Base-by-base conservation (phyloP, 108 stramenopile species). In the Pseudonitzschia pungens region DNA sequence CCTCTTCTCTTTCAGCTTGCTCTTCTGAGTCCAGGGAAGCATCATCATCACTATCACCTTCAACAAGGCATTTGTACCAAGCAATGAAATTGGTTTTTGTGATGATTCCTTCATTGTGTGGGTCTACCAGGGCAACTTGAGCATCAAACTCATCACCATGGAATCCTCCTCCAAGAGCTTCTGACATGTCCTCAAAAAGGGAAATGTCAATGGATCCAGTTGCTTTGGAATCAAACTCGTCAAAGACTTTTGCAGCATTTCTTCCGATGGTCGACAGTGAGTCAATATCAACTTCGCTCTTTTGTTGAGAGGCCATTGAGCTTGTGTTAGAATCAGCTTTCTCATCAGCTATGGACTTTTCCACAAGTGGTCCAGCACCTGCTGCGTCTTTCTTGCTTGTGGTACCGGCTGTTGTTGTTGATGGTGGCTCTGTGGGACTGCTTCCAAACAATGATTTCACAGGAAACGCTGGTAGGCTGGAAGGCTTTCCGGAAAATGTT, bases 121-220 rank as follows among this genome's bases (percentile, higher is more conserved):
- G 84, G 56, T 90, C 91, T 14, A 92, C 75, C 12, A 85, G 15
- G 40, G 65, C 62, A 1, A 89, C 69, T 72, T 95, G 92, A 12
- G 70, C 79, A 21, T 93, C 85, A 20, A 82, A 57, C 66, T 93
- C 95, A 20, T 91, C 91, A 4, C 95, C 95, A 75, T 91, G 80
- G 70, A 96, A 93, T 42, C 91, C 92, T 57, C 92, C 94, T 26
- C 94, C 91, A 42, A 93, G 70, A 32, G 83, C 86, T 44, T 91
- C 92, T 5, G 89, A 56, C n/a, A 95, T 48, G 12, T 77, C 83
- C 65, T 89, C 89, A 45, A 95, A 85, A 15, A 71, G 68, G 3
- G 75, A 66, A 4, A 70, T 21, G 6, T 89, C 90, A 2, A 95
- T 33, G 22, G 29, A 51, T 16, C 82, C 85, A 28, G 69, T 56